Conservation (phyloP, 306 rosid genomes). For the Myrica gale region DNA sequence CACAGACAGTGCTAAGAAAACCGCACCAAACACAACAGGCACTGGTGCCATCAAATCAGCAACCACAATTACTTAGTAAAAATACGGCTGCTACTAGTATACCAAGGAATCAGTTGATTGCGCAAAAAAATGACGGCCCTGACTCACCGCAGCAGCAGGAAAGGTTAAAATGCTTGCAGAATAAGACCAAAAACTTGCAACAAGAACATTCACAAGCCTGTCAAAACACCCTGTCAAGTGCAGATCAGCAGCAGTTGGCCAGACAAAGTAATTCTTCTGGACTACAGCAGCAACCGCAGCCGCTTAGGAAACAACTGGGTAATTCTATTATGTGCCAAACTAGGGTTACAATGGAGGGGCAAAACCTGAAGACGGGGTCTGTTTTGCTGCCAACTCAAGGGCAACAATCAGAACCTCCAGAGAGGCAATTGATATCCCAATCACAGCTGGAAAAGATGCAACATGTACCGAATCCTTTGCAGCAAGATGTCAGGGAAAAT, state of each 20-base stretch:
- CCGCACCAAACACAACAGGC: neutral
- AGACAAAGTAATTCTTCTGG: neutral
- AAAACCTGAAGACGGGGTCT: neutral
- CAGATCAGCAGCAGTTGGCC: constrained; percentile 1
- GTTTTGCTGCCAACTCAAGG: neutral
- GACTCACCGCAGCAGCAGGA: neutral
- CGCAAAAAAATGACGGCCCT: neutral
- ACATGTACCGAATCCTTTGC: neutral
- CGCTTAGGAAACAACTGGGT: neutral
- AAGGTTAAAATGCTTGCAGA: neutral
- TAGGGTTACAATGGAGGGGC: neutral
- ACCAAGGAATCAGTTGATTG: neutral
- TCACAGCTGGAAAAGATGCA: neutral
- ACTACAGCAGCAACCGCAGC: neutral
- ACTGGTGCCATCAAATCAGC: neutral
- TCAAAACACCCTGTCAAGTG: neutral
- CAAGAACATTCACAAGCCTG: neutral
- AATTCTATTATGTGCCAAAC: neutral
- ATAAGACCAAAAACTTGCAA: neutral
- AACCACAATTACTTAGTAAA: neutral
- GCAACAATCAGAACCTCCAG: constrained; percentile 1
- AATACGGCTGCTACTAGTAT: neutral
- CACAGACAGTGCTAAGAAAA: neutral
- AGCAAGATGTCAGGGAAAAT: neutral
- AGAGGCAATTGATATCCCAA: neutral